Conservation (phyloP, 2,329 filamentous ascomycete genomes). For the Fusarium continuum region DNA sequence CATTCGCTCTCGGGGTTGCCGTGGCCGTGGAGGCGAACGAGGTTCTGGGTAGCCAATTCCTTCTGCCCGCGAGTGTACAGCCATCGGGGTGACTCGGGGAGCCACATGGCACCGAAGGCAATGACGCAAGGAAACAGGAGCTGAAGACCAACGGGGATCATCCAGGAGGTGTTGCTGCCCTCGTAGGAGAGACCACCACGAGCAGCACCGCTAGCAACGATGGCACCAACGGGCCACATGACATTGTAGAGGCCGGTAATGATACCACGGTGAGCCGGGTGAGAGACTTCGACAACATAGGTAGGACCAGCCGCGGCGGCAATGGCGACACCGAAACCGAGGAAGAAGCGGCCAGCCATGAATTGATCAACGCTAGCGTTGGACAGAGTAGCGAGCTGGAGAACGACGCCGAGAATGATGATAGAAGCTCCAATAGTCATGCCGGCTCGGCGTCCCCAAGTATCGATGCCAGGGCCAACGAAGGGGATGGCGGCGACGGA, state of each 20-base stretch:
- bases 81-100: conserved; percentile 53
- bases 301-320: conserved; percentile 57
- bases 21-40: conserved; percentile 54
- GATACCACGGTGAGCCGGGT: conserved; percentile 57
- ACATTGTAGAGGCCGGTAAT: conserved; percentile 66
- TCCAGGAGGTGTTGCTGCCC: conserved; percentile 49
- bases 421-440: conserved; percentile 57
- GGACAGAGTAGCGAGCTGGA: conserved; percentile 55
- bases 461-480: conserved; percentile 58
- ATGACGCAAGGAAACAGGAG: conserved; percentile 52
- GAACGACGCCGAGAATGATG: conserved; percentile 56
- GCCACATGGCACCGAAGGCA: conserved; percentile 43
- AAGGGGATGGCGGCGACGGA: conserved; percentile 59
- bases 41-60: conserved; percentile 41
- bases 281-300: conserved; percentile 58
- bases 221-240: conserved; percentile 57
- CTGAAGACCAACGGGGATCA: conserved; percentile 54
- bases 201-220: conserved; percentile 57
- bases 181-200: conserved; percentile 51
- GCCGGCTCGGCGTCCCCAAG: conserved; percentile 57
- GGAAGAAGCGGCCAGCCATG: conserved; percentile 66
- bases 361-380: conserved; percentile 51
- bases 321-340: conserved; percentile 65
- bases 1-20: conserved; percentile 50
- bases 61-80: conserved; percentile 50